Conservation (phyloP, 345 rosid genomes). For the Citrus sp. region DNA sequence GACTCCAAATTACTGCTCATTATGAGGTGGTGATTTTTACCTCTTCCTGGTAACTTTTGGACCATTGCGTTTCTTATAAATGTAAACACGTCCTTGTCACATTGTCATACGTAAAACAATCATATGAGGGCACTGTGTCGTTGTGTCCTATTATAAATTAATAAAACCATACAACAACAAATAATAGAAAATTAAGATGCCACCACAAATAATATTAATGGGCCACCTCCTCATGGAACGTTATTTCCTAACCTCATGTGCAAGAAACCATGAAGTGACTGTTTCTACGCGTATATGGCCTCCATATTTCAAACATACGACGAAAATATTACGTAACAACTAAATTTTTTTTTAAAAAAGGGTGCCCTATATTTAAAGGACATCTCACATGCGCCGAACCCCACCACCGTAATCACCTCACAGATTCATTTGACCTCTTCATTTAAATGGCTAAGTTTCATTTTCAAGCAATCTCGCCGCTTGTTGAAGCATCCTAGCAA, state of each 20-base stretch:
- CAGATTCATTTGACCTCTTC: not conserved
- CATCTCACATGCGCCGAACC: constrained; percentile 24
- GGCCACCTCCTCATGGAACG: not conserved
- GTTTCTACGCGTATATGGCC: not conserved
- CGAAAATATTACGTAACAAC: not conserved
- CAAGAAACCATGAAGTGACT: constrained; percentile 11
- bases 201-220: not conserved
- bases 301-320: constrained; percentile 2
- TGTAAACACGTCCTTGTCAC: not conserved
- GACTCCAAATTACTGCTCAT: too few species aligned
- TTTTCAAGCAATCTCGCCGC: not conserved
- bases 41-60: not conserved
- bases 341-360: too few species aligned
- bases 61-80: not conserved
- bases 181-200: not conserved
- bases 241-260: constrained; percentile 15
- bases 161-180: not conserved
- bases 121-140: not conserved
- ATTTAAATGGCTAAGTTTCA: not conserved
- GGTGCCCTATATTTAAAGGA: constrained; percentile 15
- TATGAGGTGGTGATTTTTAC: not conserved
- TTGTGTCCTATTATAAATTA: not conserved
- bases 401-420: not conserved
- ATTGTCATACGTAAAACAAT: not conserved
- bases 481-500: not conserved